Evolutionary conservation across 2,329 filamentous ascomycete genomes (phyloP).

Genomic region (Diaporthe sp.): DNA sequence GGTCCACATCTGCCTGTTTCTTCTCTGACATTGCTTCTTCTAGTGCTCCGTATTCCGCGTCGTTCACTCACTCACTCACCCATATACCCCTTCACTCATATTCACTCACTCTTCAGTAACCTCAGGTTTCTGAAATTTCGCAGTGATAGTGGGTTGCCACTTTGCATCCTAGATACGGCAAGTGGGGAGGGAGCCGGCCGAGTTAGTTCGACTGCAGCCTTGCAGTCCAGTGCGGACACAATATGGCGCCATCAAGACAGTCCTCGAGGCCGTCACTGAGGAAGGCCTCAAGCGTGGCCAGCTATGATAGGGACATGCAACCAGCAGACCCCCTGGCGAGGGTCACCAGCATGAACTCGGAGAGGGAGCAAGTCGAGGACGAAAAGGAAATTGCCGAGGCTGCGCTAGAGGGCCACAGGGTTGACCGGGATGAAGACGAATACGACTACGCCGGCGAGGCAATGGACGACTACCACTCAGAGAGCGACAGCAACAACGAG

Average conservation of each 20-base stretch:
- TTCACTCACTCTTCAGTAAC: not conserved
- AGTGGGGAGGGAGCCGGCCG: constrained; percentile 15
- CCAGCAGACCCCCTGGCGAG: constrained; percentile 44
- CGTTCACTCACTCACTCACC: not conserved
- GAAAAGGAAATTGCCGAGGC: constrained; percentile 42
- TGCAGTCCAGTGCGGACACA: not conserved
- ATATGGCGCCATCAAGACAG: constrained; percentile 17
- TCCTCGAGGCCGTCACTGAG: constrained; percentile 26
- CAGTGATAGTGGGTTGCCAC: not conserved
- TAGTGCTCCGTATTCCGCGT: not conserved
- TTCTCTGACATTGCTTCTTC: constrained; percentile 15
- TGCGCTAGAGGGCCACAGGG: constrained; percentile 25
- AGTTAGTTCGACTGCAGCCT: not conserved
- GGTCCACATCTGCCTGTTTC: constrained; percentile 17
- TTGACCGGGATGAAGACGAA: constrained; percentile 16
- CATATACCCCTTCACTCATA: not conserved
- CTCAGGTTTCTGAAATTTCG: not conserved
- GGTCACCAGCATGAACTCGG: constrained; percentile 37
- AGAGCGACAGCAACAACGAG: constrained; percentile 41
- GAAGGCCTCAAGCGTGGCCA: constrained; percentile 39
- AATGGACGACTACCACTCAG: constrained; percentile 35
- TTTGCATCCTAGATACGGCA: not conserved
- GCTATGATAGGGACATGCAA: constrained; percentile 42
- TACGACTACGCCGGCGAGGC: constrained; percentile 35
- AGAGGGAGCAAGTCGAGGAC: constrained; percentile 41